Evolutionary conservation across 805 yeast species (phyloP), one percentile per base, ranked within the genome.

Genomic region (Yarrowia divulgata): DNA sequence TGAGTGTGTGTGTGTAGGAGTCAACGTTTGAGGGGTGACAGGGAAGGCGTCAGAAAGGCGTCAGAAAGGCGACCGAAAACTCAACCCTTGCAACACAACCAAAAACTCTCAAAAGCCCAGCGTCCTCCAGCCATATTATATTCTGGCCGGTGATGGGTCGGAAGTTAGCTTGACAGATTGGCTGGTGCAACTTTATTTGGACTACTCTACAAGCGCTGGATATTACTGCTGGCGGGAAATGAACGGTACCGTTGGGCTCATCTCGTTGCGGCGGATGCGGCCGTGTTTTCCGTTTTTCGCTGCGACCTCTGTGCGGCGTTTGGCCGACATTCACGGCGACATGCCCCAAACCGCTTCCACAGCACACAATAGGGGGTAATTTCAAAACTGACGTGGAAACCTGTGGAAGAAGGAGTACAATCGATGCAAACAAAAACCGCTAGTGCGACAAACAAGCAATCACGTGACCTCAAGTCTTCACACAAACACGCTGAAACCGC

Each of bases 81-180:
- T 23, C 29, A 23, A 23, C 29, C 4, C 29, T 23, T 2, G 29
- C 29, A 23, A 23, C 29, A 4, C 29, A 23, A 23, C 29, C 29
- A 23, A 23, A n/a, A 23, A 23, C 29, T 23, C 29, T 23, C 29
- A 2, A 23, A 23, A 4, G 29, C 3, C 29, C 29, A 23, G 29
- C 29, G 29, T 23, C 29, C 29, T 23, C 29, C 29, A 23, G 35
- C 29, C 5, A 32, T 52, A 54, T 54, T 54, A 54, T 54, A 54
- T 54, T 23, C 29, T 23, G 34, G 19, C 45, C 60, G 60, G 60
- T 39, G 34, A 37, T 19, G 35, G 45, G 45, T 14, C 58, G 35
- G 45, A 54, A 54, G 60, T 39, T 54, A 54, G 14, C 34, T 23
- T 39, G 60, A 54, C 60, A 54, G 60, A 39, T 54, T 54, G 42